Percentiles rank a stretch among this genome's conserved stretches.
phyloP scores from a whole-genome alignment of 2,329 filamentous ascomycete genomes.

The Exophiala spinifera region DNA sequence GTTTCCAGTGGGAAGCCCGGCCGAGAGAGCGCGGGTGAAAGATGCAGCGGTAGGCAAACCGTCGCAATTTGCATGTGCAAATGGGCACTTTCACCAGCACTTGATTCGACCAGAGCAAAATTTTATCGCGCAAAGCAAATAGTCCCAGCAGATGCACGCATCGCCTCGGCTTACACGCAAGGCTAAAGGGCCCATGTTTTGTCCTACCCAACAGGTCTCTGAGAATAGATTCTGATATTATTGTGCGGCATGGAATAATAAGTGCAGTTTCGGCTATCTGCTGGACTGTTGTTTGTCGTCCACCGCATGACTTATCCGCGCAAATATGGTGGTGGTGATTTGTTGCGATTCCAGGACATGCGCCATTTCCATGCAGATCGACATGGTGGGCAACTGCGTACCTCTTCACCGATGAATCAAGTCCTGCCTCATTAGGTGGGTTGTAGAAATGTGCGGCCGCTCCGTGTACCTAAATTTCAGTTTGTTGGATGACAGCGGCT shows the following conservation, averaged over 20 bases:
- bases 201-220: not conserved
- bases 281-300: not conserved
- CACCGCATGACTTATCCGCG: too few relatives aligned
- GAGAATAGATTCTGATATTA: not conserved
- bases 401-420: too few relatives aligned
- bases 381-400: too few relatives aligned
- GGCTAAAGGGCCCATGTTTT: not conserved
- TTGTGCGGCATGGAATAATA: not conserved
- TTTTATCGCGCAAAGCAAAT: not conserved
- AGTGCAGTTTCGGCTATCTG: not conserved
- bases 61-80: not conserved
- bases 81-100: not conserved
- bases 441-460: too few relatives aligned
- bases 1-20: not conserved
- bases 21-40: not conserved
- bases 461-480: too few relatives aligned
- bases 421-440: too few relatives aligned
- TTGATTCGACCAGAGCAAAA: not conserved
- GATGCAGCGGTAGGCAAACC: not conserved
- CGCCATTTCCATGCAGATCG: too few relatives aligned
- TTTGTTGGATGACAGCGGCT: too few relatives aligned
- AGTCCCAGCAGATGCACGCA: not conserved
- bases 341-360: too few relatives aligned
- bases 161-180: not conserved
- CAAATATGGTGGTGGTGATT: too few relatives aligned